These are phyloP conservation scores for Arachnomyces sp. DNA, from an alignment of 2,329 filamentous ascomycete genomes.

Conservation along the genomic window DNA sequence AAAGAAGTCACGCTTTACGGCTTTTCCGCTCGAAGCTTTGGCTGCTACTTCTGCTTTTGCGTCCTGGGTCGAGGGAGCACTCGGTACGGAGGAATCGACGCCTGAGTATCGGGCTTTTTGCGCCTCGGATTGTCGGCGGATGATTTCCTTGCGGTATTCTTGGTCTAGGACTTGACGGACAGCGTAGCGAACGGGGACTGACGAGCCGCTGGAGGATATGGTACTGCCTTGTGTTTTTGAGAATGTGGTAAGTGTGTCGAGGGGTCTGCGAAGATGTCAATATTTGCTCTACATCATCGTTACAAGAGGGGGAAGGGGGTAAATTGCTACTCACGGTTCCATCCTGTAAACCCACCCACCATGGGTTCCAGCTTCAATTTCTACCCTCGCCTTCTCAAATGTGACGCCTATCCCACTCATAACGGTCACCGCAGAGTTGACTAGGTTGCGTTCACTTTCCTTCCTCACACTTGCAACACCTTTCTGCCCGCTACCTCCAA, in stretches of 20 bases:
- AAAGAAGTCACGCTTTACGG: slow-evolving; percentile 70
- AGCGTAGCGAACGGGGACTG: slow-evolving; percentile 75
- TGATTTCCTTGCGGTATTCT: slow-evolving; percentile 68
- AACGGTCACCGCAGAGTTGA: slow-evolving; percentile 68
- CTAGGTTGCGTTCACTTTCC: slow-evolving; percentile 72
- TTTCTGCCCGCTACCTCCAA: slow-evolving; percentile 57
- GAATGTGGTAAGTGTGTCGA: slow-evolving; percentile 73
- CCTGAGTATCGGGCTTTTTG: slow-evolving; percentile 57
- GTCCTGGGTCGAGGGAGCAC: not conserved
- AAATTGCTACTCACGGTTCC: slow-evolving; percentile 72
- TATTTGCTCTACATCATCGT: slow-evolving; percentile 2
- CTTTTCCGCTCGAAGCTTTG: no score
- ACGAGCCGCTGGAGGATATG: slow-evolving; percentile 44
- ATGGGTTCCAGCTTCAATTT: slow-evolving; percentile 53
- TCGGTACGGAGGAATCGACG: slow-evolving; percentile 17
- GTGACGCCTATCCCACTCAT: slow-evolving; percentile 75
- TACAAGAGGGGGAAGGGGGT: not conserved
- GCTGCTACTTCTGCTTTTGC: no score
- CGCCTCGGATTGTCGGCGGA: slow-evolving; percentile 56
- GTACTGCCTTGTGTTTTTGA: slow-evolving; percentile 30
- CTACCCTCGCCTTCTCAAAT: slow-evolving; percentile 73
- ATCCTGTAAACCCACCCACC: slow-evolving; percentile 81
- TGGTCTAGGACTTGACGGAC: slow-evolving; percentile 89
- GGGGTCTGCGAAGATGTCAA: slow-evolving; percentile 34
- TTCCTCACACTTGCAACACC: slow-evolving; percentile 78